Evolutionary conservation across 106 monocot genomes (phyloP), one percentile per base, ranked within the genome.

Genomic region (Allium cepa): DNA sequence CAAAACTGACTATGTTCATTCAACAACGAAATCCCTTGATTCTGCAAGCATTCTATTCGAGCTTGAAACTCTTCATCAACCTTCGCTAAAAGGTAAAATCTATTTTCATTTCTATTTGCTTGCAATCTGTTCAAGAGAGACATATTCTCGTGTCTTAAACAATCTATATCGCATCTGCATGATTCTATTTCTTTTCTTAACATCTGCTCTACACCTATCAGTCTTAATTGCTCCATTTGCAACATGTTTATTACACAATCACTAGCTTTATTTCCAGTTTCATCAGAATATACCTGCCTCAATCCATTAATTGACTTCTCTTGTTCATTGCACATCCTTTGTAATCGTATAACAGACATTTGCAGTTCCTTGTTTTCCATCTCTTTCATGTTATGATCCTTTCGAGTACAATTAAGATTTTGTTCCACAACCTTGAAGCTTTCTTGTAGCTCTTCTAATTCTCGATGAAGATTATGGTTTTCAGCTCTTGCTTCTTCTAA

Each of bases 251-350:
- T 57, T 59, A 60, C 61, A 52, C 81, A 79, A 26, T 77, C 80
- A 49, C 50, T 17, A 28, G 67, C 48, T 57, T 68, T 62, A 56
- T 86, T 72, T 68, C 51, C 79, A 67, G 75, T 68, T 60, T 81
- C 78, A 67, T 67, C 59, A 4, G n/a, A 82, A 67, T 64, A 86
- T 72, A 71, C 82, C 58, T 90, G 79, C 72, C 83, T 84, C 74
- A 97, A 66, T 7, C 82, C 84, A 75, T 58, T 66, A n/a, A 97
- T 92, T 17, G 92, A 87, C 56, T 87, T 97, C 61, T 97, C 97
- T 61, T 97, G 91, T 59, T 97, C 89, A 67, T 27, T 84, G 74
- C 84, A 86, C 47, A 72, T 71, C 46, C 71, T 90, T 59, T 92
- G 92, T 46, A 92, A 78, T 28, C 76, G 73, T 11, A 80, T 72